A percentile compares a stretch with the other conserved stretches of the same genome.
Evolutionary conservation across 495 filamentous ascomycete genomes (phyloP).

Genomic region (Bombardia bombarda): DNA sequence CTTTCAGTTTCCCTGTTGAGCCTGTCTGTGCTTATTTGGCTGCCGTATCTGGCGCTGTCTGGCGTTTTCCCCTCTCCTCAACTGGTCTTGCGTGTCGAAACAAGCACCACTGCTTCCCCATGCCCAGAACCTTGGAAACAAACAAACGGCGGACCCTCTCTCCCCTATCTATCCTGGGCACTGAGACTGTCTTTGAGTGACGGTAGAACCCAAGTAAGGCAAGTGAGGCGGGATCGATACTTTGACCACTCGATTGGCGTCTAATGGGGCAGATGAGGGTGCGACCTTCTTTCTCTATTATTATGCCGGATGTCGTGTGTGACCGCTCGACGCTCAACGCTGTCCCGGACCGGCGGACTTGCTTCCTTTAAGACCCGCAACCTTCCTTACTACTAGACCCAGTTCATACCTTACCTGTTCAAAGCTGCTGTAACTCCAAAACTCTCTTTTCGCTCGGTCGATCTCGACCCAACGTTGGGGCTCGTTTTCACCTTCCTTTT

Average conservation of each 20-base stretch:
- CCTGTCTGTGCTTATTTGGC: too few relatives aligned
- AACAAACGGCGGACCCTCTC: too few relatives aligned
- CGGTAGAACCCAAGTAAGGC: not conserved
- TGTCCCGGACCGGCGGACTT: too few relatives aligned
- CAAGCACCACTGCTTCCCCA: slow-evolving; percentile 1
- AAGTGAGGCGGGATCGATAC: slow-evolving; percentile 1
- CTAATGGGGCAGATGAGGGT: not conserved
- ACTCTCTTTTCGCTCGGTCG: too few relatives aligned
- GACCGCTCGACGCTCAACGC: too few relatives aligned
- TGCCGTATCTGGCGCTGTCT: not conserved
- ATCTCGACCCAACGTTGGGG: not conserved
- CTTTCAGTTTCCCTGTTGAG: too few relatives aligned
- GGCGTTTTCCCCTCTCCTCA: not conserved
- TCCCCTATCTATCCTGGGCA: too few relatives aligned
- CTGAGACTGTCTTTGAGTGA: not conserved
- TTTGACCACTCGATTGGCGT: not conserved
- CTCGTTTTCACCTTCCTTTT: not conserved
- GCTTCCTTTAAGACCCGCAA: too few relatives aligned
- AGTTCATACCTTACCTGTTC: too few relatives aligned
- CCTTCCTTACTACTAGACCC: too few relatives aligned
- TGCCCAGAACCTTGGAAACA: too few relatives aligned
- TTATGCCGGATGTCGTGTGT: not conserved
- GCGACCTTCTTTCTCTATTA: not conserved
- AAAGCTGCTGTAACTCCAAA: too few relatives aligned
- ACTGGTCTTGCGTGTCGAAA: slow-evolving; percentile 4